Base-by-base conservation (phyloP, 306 rosid species). In the Cercis canadensis region DNA sequence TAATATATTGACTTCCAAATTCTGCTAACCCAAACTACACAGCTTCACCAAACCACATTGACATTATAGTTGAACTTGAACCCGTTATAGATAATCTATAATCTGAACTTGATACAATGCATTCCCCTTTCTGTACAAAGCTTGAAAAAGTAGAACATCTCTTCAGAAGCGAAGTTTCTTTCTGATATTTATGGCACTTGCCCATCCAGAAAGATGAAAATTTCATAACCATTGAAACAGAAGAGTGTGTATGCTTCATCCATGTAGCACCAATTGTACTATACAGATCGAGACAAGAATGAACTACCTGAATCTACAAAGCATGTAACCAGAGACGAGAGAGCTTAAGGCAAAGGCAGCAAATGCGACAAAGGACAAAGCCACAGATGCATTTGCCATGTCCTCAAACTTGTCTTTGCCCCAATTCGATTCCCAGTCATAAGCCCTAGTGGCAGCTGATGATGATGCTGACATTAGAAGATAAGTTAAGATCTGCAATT, bases 361-460 rank as follows among this genome's bases (percentile, higher is more conserved):
- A 73, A 88, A 93, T 37, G 97, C 97, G 67, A 81, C 80, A 33
- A 88, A 87, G 61, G 98, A 87, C 72, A 90, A 66, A 40, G 74
- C 96, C 64, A 89, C 89, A 0, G 97, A 84, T 9, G 85, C 86
- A 55, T 64, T 76, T 2, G 90, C 98, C 94, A 90, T 84, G 15
- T 77, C 79, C 0, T 97, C 90, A 70, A 93, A 93, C 82, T 79
- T 84, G 78, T 90, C 98, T 57, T 59, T 43, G 9, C 98, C 98
- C 97, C 98, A 88, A 58, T 90, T 88, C 32, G 89, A 84, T 52
- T 81, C 81, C 97, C 98, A 93, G 43, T 90, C 94, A 67, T 85
- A 83, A 11, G 90, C 81, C 77, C 96, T 77, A 31, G 92, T 90
- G 5, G 96, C 96, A 19, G 98, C 94, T 0, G 98, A 88, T 24